A percentile compares a stretch with the other conserved stretches of the same genome.
Conservation (phyloP, 2,329 filamentous ascomycete species). For the Grosmannia huntii region DNA sequence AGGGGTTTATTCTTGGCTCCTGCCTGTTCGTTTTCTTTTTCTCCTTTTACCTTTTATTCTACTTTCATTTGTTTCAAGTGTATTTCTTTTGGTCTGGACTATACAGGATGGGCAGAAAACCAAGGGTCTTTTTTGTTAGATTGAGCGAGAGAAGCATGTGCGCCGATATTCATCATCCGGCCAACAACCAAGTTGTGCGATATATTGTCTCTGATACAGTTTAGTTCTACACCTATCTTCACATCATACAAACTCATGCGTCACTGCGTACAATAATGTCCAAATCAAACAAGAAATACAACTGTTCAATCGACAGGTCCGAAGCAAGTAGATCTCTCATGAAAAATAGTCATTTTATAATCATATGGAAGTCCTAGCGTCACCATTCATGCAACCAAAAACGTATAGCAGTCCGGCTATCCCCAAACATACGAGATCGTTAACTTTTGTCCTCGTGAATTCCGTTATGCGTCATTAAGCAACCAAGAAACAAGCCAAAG, state of each 20-base stretch:
- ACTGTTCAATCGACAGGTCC: neutral
- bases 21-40: neutral
- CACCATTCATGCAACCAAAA: no score
- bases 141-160: neutral
- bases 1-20: constrained; percentile 2
- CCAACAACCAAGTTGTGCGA: neutral
- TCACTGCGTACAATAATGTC: neutral
- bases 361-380: no score
- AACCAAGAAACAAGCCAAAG: no score
- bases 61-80: neutral
- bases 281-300: neutral
- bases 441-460: no score
- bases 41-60: neutral
- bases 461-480: no score
- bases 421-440: no score
- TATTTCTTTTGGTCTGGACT: constrained; percentile 3
- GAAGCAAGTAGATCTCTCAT: no score
- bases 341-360: no score
- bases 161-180: neutral
- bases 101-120: neutral
- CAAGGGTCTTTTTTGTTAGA: neutral
- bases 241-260: no score
- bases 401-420: no score
- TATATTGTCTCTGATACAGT: neutral
- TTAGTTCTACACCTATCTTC: neutral